These are phyloP conservation scores for Peronospora tabacina DNA, from an alignment of 352 stramenopile genomes.

Conservation along the genomic window DNA sequence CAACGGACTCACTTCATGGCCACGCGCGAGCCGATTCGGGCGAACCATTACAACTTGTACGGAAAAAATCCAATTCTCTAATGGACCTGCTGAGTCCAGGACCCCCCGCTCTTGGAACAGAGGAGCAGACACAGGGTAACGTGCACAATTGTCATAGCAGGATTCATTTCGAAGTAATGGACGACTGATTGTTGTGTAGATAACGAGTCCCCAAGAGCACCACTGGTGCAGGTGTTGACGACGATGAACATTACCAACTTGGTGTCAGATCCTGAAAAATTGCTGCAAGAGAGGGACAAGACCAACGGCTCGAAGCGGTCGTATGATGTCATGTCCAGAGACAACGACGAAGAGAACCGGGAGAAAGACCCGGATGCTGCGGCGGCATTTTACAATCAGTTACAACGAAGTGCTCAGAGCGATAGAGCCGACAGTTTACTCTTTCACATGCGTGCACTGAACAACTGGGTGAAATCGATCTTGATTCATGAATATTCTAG, in stretches of 20 bases:
- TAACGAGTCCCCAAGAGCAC: constrained; percentile 18
- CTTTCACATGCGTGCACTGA: constrained; percentile 96
- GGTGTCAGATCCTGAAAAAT: constrained; percentile 28
- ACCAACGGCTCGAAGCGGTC: constrained; percentile 32
- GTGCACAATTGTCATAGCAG: background rate
- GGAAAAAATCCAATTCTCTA: constrained; percentile 74
- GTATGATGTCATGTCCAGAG: constrained; percentile 49
- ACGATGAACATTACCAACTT: constrained; percentile 59
- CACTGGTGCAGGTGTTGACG: constrained; percentile 3
- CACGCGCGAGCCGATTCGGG: constrained; percentile 3
- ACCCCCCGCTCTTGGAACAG: constrained; percentile 28
- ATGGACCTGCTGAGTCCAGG: constrained; percentile 65
- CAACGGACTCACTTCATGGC: constrained; percentile 4
- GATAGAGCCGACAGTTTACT: constrained; percentile 86
- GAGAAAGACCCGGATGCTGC: constrained; percentile 55
- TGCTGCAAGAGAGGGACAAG: constrained; percentile 3
- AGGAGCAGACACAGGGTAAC: constrained; percentile 29
- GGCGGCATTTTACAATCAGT: constrained; percentile 80
- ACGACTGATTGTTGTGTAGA: background rate
- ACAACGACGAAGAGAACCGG: constrained; percentile 16
- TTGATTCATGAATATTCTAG: constrained; percentile 88
- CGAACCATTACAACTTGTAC: constrained; percentile 20
- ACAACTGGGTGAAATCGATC: constrained; percentile 98
- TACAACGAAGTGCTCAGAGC: constrained; percentile 61
- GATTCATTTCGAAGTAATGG: background rate